phyloP scores from a whole-genome alignment of 805 yeast genomes.

The Cyberlindnera xylosilytica region DNA sequence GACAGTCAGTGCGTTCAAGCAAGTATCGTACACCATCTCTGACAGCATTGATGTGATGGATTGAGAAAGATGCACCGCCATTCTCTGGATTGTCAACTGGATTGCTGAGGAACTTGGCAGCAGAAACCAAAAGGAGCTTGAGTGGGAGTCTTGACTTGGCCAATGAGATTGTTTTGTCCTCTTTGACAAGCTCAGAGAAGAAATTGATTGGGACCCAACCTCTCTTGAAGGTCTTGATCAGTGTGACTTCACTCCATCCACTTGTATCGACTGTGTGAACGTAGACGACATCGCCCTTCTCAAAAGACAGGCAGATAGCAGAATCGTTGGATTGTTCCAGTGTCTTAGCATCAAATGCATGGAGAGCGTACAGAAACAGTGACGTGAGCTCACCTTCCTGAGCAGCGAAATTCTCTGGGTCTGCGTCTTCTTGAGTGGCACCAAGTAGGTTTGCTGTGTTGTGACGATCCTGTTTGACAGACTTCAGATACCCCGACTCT shows the following conservation, averaged over 20 bases:
- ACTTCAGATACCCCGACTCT: conserved; percentile 38
- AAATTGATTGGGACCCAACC: conserved; percentile 90
- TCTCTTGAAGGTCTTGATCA: conserved; percentile 56
- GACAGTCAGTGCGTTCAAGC: conserved; percentile 65
- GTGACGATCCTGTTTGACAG: conserved; percentile 62
- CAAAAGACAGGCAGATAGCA: conserved; percentile 70
- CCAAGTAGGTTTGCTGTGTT: conserved; percentile 46
- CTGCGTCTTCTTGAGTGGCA: neutral
- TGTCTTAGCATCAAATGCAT: conserved; percentile 54
- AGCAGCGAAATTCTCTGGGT: neutral
- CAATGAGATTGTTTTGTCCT: conserved; percentile 45
- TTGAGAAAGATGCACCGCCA: conserved; percentile 26
- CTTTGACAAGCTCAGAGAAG: conserved; percentile 46
- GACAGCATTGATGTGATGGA: conserved; percentile 49
- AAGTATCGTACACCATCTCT: conserved; percentile 70
- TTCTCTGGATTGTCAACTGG: conserved; percentile 50
- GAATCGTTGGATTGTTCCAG: conserved; percentile 64
- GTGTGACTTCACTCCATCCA: conserved; percentile 86
- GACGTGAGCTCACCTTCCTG: conserved; percentile 46
- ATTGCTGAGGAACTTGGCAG: conserved; percentile 63
- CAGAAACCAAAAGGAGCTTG: conserved; percentile 51
- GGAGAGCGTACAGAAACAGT: conserved; percentile 54
- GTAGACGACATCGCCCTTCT: conserved; percentile 67
- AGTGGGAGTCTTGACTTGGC: conserved; percentile 47
- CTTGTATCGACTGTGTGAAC: conserved; percentile 76